Percentiles rank a stretch among this genome's conserved stretches.
These are phyloP conservation scores for Malus hybrid DNA, from an alignment of 331 rosid species.

Conservation along the genomic window DNA sequence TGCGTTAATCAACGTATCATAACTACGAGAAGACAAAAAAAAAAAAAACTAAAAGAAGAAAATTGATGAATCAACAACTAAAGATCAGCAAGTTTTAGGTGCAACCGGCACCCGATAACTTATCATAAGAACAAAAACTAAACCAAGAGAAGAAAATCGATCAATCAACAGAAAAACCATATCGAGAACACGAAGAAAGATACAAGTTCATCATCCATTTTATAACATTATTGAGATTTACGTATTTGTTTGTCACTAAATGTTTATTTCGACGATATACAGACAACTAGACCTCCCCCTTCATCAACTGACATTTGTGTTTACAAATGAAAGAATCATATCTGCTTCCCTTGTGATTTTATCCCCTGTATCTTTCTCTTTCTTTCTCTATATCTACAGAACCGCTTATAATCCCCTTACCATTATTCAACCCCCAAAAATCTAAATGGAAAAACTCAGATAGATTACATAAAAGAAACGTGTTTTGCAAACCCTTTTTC, in stretches of 20 bases:
- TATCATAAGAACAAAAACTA: background rate
- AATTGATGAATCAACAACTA: background rate
- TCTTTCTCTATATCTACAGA: slow-evolving; percentile 53
- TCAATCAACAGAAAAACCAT: no score
- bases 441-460: slow-evolving; percentile 11
- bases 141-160: background rate
- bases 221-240: slow-evolving; percentile 1
- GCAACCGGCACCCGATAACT: no score
- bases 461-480: slow-evolving; percentile 19
- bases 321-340: slow-evolving; percentile 68
- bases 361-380: slow-evolving; percentile 24
- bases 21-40: no score
- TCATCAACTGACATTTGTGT: slow-evolving; percentile 25
- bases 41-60: background rate
- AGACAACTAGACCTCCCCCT: slow-evolving; percentile 9
- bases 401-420: slow-evolving; percentile 21
- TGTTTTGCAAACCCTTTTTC: slow-evolving; percentile 7
- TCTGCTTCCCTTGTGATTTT: slow-evolving; percentile 30
- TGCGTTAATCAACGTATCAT: no score
- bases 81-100: no score
- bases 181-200: background rate
- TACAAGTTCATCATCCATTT: background rate
- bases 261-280: slow-evolving; percentile 23
- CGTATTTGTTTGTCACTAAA: slow-evolving; percentile 10
- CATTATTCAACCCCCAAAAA: slow-evolving; percentile 14